Evolutionary conservation across 2,329 filamentous ascomycete genomes (phyloP).

Genomic region (Beauveria scarabaeidicola): DNA sequence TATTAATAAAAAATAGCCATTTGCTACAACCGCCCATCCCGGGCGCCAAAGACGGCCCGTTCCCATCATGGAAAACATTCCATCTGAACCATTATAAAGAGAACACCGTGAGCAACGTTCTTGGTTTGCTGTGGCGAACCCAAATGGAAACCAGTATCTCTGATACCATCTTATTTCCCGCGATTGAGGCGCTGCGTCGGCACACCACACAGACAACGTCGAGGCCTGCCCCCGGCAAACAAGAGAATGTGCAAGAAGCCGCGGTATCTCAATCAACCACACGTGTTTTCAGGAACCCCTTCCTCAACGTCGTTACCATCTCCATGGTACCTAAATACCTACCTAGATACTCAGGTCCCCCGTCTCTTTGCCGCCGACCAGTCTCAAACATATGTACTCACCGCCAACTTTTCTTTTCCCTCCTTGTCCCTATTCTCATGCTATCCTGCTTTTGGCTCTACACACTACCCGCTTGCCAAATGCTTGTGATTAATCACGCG

Average conservation of each 20-base stretch:
- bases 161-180: background rate
- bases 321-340: background rate
- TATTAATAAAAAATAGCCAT: background rate
- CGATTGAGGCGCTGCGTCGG: background rate
- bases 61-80: too few species aligned
- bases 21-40: background rate
- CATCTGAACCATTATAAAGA: background rate
- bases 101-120: too few species aligned
- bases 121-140: too few species aligned
- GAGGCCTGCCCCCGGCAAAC: background rate
- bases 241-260: background rate
- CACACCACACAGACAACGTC: background rate
- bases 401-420: background rate
- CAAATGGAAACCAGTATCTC: too few species aligned
- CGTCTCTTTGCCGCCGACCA: background rate
- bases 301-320: background rate
- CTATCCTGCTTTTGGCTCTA: background rate
- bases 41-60: too few species aligned
- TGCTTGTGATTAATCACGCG: background rate
- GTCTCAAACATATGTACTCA: conserved; percentile 1
- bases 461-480: background rate
- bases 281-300: background rate
- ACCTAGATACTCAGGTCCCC: background rate
- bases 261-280: background rate
- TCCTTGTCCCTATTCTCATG: background rate